A percentile compares a stretch with the other conserved stretches of the same genome.
Conservation (phyloP, 768 basidiomycete species). For the Auricularia heimuer region DNA sequence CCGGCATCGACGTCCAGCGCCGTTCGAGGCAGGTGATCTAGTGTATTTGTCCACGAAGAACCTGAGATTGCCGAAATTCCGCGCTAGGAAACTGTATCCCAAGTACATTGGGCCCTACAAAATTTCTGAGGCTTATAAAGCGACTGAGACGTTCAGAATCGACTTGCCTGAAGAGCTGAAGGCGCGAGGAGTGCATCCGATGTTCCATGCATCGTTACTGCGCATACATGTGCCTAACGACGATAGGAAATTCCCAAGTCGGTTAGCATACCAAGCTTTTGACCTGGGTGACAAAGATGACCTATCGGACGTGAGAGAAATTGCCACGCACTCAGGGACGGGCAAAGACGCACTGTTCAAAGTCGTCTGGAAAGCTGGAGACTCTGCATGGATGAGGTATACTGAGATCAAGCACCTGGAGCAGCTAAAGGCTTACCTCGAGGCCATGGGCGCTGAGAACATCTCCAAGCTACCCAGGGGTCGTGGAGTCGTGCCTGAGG, state of each 20-base stretch:
- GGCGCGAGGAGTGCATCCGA: slow-evolving; percentile 10
- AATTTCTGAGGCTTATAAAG: slow-evolving; percentile 7
- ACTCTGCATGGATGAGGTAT: slow-evolving; percentile 14
- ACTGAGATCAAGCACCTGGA: slow-evolving; percentile 8
- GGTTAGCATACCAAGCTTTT: slow-evolving; percentile 11
- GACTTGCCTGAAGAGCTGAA: slow-evolving; percentile 11
- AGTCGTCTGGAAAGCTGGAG: slow-evolving; percentile 16
- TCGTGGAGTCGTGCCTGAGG: no score
- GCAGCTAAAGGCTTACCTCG: slow-evolving; percentile 12
- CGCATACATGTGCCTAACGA: slow-evolving; percentile 18
- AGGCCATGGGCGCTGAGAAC: neutral
- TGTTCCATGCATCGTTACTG: slow-evolving; percentile 14
- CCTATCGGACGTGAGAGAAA: slow-evolving; percentile 14
- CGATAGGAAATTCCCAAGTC: slow-evolving; percentile 17
- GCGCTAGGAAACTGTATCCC: slow-evolving; percentile 18
- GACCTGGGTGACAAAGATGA: slow-evolving; percentile 8
- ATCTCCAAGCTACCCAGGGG: no score
- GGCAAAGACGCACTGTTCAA: slow-evolving; percentile 13
- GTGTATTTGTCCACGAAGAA: slow-evolving; percentile 21
- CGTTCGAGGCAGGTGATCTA: slow-evolving; percentile 18
- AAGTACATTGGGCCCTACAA: slow-evolving; percentile 20
- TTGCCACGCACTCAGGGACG: slow-evolving; percentile 10
- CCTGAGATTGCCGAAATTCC: slow-evolving; percentile 17
- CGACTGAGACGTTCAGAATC: slow-evolving; percentile 4
- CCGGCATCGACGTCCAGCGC: slow-evolving; percentile 7